Conservation (phyloP, 768 basidiomycete genomes). For the Sporobolomyces roseus region DNA sequence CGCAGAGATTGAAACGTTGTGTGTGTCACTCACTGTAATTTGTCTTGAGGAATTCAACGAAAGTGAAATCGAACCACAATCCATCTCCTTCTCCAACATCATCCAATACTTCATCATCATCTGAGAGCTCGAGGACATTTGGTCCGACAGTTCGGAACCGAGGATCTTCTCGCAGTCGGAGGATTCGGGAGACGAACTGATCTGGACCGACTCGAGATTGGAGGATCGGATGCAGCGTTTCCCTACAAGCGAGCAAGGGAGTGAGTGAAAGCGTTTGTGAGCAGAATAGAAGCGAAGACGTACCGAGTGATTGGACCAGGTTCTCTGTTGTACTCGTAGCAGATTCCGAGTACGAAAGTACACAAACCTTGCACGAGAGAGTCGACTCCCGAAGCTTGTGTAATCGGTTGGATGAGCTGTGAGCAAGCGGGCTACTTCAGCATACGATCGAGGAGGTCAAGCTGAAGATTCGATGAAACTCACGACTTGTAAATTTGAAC, state of each 20-base stretch:
- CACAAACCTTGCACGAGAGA: slow-evolving; percentile 82
- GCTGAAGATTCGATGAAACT: slow-evolving; percentile 48
- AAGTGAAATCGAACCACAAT: slow-evolving; percentile 96
- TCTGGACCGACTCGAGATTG: slow-evolving; percentile 80
- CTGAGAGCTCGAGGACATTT: slow-evolving; percentile 64
- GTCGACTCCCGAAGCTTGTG: slow-evolving; percentile 80
- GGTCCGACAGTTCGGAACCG: slow-evolving; percentile 86
- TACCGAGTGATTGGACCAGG: slow-evolving; percentile 93
- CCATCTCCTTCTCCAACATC: slow-evolving; percentile 60
- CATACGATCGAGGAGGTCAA: no score
- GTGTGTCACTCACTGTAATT: slow-evolving; percentile 77
- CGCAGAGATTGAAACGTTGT: not conserved
- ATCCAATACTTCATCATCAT: slow-evolving; percentile 36
- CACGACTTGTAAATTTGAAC: slow-evolving; percentile 85
- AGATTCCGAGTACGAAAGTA: slow-evolving; percentile 83
- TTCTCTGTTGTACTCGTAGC: slow-evolving; percentile 94
- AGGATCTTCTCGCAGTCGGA: slow-evolving; percentile 82
- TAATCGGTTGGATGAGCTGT: slow-evolving; percentile 90
- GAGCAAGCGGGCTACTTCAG: no score
- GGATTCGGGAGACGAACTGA: slow-evolving; percentile 78
- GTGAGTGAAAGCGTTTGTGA: not conserved
- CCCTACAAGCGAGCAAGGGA: slow-evolving; percentile 51
- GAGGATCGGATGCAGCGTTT: slow-evolving; percentile 83
- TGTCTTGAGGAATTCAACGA: slow-evolving; percentile 98
- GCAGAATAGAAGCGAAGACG: slow-evolving; percentile 36